These are phyloP conservation scores for Cryptococcus sp. DNA, from an alignment of 1,284 basidiomycete genomes.

Conservation along the genomic window DNA sequence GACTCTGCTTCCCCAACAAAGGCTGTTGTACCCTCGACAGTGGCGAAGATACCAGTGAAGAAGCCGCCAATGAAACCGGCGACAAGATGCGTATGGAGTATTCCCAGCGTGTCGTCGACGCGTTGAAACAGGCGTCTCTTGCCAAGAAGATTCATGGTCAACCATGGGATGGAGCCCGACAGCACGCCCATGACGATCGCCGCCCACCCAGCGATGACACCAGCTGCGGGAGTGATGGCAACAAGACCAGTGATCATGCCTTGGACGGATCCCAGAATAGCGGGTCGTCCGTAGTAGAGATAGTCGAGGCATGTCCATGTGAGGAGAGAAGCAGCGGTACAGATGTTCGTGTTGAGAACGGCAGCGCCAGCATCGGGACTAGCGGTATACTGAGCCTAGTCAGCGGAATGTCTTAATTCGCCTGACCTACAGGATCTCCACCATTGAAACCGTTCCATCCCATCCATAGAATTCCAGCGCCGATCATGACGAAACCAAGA, in stretches of 20 bases:
- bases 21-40: conserved; percentile 17
- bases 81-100: conserved; percentile 22
- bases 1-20: conserved; percentile 17
- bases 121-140: conserved; percentile 11
- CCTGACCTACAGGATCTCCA: conserved; percentile 6
- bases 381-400: conserved; percentile 14
- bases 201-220: conserved; percentile 24
- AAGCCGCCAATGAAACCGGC: conserved; percentile 19
- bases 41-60: conserved; percentile 22
- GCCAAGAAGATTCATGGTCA: conserved; percentile 26
- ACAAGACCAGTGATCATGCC: conserved; percentile 21
- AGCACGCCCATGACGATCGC: conserved; percentile 27
- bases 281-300: conserved; percentile 12
- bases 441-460: conserved; percentile 24
- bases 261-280: conserved; percentile 24
- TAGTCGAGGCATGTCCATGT: conserved; percentile 21
- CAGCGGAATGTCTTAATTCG: no score
- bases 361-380: conserved; percentile 16
- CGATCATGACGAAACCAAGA: conserved; percentile 21
- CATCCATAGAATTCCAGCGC: conserved; percentile 22
- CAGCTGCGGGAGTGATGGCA: conserved; percentile 23
- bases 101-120: conserved; percentile 26
- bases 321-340: conserved; percentile 20
- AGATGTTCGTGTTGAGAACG: conserved; percentile 31
- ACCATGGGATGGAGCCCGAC: conserved; percentile 23